A percentile compares a stretch with the other conserved stretches of the same genome.
Conservation (phyloP, 129 eudicot genomes). For the Deinandra increscens region DNA sequence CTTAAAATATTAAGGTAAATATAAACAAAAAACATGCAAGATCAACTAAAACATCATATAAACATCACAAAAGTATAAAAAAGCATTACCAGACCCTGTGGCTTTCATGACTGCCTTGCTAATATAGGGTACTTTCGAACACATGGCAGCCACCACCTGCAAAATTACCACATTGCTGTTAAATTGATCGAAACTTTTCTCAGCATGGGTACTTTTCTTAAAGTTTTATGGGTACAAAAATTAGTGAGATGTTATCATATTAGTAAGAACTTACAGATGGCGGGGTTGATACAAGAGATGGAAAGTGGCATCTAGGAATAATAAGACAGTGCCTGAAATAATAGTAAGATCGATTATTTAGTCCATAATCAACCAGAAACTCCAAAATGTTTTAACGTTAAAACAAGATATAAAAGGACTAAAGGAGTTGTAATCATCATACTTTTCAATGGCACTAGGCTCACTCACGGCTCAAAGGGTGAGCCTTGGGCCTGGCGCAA, state of each 20-base stretch:
- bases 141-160: constrained; percentile 92
- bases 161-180: constrained; percentile 8
- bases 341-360: constrained; percentile 5
- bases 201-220: not conserved
- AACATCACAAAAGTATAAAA: constrained; percentile 19
- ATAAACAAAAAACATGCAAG: not conserved
- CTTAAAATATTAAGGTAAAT: not conserved
- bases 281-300: constrained; percentile 82
- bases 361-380: not conserved
- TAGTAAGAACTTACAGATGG: constrained; percentile 72
- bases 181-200: not conserved
- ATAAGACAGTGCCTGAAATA: constrained; percentile 79
- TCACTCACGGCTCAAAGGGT: too few species aligned
- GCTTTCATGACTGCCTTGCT: constrained; percentile 96
- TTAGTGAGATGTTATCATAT: not conserved
- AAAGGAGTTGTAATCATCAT: not conserved
- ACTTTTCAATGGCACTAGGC: too few species aligned
- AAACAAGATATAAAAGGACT: constrained; percentile 2
- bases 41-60: not conserved
- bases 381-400: not conserved
- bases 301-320: constrained; percentile 75
- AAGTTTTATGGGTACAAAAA: not conserved
- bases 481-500: too few species aligned
- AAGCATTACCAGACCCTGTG: constrained; percentile 62
- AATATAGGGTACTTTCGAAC: constrained; percentile 84